Evolutionary conservation across 208 protist genomes (phyloP), one percentile per base, ranked within the genome.

Genomic region (Acanthamoeba royreba): DNA sequence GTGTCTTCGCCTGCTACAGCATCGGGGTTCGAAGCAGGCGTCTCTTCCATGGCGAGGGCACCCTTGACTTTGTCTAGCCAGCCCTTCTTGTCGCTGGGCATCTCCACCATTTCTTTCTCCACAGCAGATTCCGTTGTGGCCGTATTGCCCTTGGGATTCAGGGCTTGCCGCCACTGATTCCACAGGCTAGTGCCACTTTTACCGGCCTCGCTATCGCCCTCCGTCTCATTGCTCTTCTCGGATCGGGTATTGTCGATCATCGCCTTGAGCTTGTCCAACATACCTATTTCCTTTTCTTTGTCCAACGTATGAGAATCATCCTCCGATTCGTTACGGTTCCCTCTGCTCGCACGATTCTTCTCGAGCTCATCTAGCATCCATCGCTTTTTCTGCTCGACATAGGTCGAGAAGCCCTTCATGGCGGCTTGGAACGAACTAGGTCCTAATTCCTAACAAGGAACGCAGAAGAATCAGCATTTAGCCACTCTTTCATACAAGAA

Each of bases 181-280:
- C 66, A 79, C 66, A 79, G 11, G 38, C 66, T 40, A 17, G 40
- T 79, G 33, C 46, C 66, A 40, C 42, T 55, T 45, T 33, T 85
- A 9, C 0, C n/a, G n/a, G 74, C 17, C 25, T 4, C 38, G 11
- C 38, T 33, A 1, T 7, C 74, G 43, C 28, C 22, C 11, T 5
- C 66, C 0, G 22, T n/a, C 28, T 31, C 74, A 17, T 69, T 15
- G 43, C 47, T 81, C 40, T 81, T 42, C 22, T 40, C 9, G 43
- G 43, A 8, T 25, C 53, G 47, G 74, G 42, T 3, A 9, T 0
- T 40, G 45, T 91, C 85, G 25, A 91, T 17, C 49, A 91, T 69
- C 35, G 33, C 85, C 85, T 35, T 91, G 35, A 91, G n/a, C 55
- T 38, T 61, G 25, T 91, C 85, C n/a, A 91, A 43, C 49, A 91